phyloP scores from a whole-genome alignment of 352 stramenopile species.

The Elongisporangium undulatum region DNA sequence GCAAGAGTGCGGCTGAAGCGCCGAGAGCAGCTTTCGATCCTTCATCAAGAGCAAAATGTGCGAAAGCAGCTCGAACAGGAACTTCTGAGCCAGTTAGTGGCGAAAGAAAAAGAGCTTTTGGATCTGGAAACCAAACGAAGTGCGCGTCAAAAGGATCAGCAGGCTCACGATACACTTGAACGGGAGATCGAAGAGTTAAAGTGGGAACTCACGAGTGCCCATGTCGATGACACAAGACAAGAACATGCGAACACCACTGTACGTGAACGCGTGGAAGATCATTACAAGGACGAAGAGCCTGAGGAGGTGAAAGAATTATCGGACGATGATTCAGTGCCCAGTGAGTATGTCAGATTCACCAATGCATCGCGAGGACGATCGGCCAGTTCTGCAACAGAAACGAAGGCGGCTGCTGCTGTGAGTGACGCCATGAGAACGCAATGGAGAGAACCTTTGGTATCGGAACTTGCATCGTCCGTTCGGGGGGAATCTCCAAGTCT shows the following conservation, averaged over 20 bases:
- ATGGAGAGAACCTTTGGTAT: conserved; percentile 1
- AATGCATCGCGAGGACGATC: background rate
- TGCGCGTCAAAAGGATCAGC: conserved; percentile 21
- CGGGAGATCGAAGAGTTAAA: conserved; percentile 14
- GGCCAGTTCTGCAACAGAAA: no score
- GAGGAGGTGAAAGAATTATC: conserved; percentile 1
- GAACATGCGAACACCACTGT: no score
- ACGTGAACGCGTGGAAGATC: background rate
- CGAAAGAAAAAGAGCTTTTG: conserved; percentile 41
- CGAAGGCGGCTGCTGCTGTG: no score
- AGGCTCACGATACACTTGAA: conserved; percentile 22
- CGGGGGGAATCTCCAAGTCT: no score
- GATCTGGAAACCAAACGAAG: conserved; percentile 30
- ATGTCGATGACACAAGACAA: conserved; percentile 1
- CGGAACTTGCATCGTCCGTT: no score
- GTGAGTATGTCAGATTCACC: background rate
- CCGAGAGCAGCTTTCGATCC: conserved; percentile 35
- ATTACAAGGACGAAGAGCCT: conserved; percentile 3
- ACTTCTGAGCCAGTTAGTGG: conserved; percentile 29
- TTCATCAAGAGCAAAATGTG: conserved; percentile 49
- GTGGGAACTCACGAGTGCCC: conserved; percentile 5
- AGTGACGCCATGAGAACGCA: conserved; percentile 3
- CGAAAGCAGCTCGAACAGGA: conserved; percentile 51
- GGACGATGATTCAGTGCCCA: conserved; percentile 7
- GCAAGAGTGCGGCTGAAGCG: conserved; percentile 26